Evolutionary conservation across 1,139 yeast genomes (phyloP).

Genomic region (Saccharomyces uvarum): DNA sequence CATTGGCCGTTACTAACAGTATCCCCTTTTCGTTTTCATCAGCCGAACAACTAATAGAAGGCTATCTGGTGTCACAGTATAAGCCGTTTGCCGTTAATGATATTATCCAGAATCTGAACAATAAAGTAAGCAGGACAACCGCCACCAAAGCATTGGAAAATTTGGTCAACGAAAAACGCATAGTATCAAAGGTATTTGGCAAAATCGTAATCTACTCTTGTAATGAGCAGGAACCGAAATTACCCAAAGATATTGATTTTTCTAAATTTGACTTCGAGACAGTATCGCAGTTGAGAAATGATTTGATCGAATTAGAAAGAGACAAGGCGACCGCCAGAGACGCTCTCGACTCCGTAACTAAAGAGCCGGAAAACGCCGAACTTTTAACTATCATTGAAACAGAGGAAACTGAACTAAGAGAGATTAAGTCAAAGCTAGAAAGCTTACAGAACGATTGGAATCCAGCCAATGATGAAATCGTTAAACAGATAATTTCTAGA

Average conservation of each 20-base stretch:
- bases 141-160: constrained; percentile 31
- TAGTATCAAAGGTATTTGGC: constrained; percentile 34
- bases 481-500: constrained; percentile 7
- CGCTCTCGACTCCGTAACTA: constrained; percentile 9
- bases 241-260: constrained; percentile 9
- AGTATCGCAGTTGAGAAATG: constrained; percentile 17
- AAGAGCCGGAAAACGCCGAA: constrained; percentile 19
- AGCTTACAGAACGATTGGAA: constrained; percentile 13
- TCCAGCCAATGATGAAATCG: constrained; percentile 12
- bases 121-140: constrained; percentile 29
- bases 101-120: constrained; percentile 36
- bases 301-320: constrained; percentile 16
- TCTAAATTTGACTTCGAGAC: constrained; percentile 14
- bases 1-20: not conserved
- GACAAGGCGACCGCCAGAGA: constrained; percentile 12
- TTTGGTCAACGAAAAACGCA: constrained; percentile 26
- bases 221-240: constrained; percentile 21
- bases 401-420: constrained; percentile 7
- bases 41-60: constrained; percentile 12
- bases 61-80: constrained; percentile 35
- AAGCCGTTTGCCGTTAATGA: constrained; percentile 38
- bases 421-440: constrained; percentile 7
- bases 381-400: constrained; percentile 9
- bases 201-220: constrained; percentile 35
- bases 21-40: not conserved